These are phyloP conservation scores for Ceriops tagal DNA, from an alignment of 345 rosid genomes.

Conservation along the genomic window DNA sequence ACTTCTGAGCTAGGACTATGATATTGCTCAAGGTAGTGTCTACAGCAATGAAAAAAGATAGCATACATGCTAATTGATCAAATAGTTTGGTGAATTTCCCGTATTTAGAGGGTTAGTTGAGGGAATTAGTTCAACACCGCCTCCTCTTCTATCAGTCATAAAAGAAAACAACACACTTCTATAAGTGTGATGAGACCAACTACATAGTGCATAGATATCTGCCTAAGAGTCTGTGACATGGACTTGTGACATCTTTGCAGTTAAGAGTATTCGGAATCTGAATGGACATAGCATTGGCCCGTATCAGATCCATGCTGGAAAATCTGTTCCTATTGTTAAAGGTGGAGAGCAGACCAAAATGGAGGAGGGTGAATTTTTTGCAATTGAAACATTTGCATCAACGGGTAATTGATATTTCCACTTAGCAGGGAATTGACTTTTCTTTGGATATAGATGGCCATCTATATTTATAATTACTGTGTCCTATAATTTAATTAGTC, in stretches of 20 bases:
- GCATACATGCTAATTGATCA: no score
- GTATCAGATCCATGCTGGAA: constrained; percentile 93
- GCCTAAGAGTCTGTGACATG: neutral
- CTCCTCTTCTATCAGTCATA: no score
- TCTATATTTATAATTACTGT: neutral
- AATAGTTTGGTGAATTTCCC: no score
- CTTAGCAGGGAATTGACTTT: neutral
- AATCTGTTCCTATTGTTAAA: constrained; percentile 90
- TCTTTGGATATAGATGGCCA: constrained; percentile 1
- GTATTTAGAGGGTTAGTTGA: no score
- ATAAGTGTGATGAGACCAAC: no score
- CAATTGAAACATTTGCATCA: constrained; percentile 91
- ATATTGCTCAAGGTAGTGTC: no score
- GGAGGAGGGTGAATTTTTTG: constrained; percentile 98
- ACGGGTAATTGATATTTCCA: constrained; percentile 50
- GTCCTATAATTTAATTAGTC: neutral
- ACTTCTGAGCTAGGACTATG: no score
- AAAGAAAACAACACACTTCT: no score
- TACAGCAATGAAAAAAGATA: no score
- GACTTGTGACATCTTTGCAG: constrained; percentile 34
- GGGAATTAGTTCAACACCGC: no score
- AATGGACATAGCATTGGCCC: constrained; percentile 85
- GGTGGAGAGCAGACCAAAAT: constrained; percentile 97
- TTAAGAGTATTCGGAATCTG: constrained; percentile 84
- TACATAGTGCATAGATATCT: neutral